These are phyloP conservation scores for Leucocoprinus birnbaumii DNA, from an alignment of 768 basidiomycete genomes.

Conservation along the genomic window DNA sequence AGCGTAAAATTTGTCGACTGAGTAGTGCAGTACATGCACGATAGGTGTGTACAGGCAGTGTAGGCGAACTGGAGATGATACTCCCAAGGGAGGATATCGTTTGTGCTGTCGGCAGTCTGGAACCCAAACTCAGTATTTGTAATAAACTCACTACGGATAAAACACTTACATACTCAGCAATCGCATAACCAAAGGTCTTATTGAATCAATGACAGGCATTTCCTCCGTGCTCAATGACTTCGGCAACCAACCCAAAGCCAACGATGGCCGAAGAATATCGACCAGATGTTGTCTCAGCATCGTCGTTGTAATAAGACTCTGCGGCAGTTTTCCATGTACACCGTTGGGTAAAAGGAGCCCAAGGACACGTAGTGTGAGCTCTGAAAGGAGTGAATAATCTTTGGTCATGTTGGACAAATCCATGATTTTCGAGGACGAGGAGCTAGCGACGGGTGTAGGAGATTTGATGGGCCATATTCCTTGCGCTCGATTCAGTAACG, in stretches of 20 bases:
- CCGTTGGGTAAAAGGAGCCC: constrained; percentile 52
- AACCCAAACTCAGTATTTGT: constrained; percentile 15
- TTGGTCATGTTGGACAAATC: constrained; percentile 40
- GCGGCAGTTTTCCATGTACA: constrained; percentile 42
- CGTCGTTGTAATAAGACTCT: constrained; percentile 60
- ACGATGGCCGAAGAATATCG: constrained; percentile 57
- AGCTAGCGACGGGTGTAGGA: constrained; percentile 11
- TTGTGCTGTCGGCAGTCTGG: constrained; percentile 63
- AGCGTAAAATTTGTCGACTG: constrained; percentile 66
- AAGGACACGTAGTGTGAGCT: constrained; percentile 42
- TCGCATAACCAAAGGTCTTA: constrained; percentile 51
- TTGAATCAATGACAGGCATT: constrained; percentile 37
- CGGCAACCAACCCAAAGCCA: constrained; percentile 75
- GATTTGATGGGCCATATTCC: constrained; percentile 34
- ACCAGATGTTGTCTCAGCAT: constrained; percentile 52
- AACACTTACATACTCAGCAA: constrained; percentile 59
- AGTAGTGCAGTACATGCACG: constrained; percentile 63
- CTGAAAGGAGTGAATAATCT: constrained; percentile 41
- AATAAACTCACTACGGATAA: constrained; percentile 13
- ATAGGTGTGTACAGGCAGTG: constrained; percentile 47
- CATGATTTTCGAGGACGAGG: constrained; percentile 35
- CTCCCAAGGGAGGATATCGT: constrained; percentile 62
- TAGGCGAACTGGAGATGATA: constrained; percentile 46
- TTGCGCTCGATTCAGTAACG: constrained; percentile 42
- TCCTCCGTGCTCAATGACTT: constrained; percentile 38